Percentiles rank a stretch among this genome's conserved stretches.
phyloP scores from a whole-genome alignment of 148 eudicot species.

The Chenopodium berlandieri region DNA sequence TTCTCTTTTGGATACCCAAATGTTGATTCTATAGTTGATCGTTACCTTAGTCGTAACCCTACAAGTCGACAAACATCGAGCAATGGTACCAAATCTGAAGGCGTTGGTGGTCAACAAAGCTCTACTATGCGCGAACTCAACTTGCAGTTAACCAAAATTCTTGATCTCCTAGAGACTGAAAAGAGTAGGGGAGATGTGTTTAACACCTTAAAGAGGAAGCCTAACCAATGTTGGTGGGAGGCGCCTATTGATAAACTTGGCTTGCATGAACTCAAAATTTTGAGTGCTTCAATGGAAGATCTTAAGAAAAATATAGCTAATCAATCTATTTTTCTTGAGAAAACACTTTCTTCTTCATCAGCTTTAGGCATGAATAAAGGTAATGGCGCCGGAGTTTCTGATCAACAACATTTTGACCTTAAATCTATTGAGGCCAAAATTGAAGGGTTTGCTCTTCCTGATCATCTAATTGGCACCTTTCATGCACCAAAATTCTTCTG shows the following conservation, averaged over 20 bases:
- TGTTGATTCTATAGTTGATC: slow-evolving; percentile 40
- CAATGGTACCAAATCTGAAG: background rate
- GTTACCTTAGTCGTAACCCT: slow-evolving; percentile 34
- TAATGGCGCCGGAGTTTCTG: slow-evolving; percentile 4
- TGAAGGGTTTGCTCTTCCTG: slow-evolving; percentile 30
- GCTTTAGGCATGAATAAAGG: slow-evolving; percentile 18
- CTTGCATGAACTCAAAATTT: slow-evolving; percentile 38
- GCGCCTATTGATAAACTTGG: slow-evolving; percentile 45
- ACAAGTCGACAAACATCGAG: slow-evolving; percentile 22
- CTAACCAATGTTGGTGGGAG: slow-evolving; percentile 53
- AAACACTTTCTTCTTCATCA: slow-evolving; percentile 10
- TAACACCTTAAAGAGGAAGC: slow-evolving; percentile 29
- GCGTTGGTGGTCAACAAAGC: slow-evolving; percentile 26
- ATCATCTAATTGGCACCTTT: slow-evolving; percentile 23
- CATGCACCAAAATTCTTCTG: slow-evolving; percentile 24
- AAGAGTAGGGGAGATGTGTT: slow-evolving; percentile 37
- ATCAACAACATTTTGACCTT: slow-evolving; percentile 24
- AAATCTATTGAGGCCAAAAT: slow-evolving; percentile 30
- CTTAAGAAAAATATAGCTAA: slow-evolving; percentile 42
- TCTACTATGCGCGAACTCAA: slow-evolving; percentile 35
- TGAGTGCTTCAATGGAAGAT: slow-evolving; percentile 51
- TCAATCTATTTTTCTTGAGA: slow-evolving; percentile 31
- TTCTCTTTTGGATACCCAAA: slow-evolving; percentile 53
- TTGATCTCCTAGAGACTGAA: slow-evolving; percentile 40
- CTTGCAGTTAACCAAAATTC: slow-evolving; percentile 38